Base-by-base conservation (phyloP, 164 flowering plant species). In the Berberis thunbergii region DNA sequence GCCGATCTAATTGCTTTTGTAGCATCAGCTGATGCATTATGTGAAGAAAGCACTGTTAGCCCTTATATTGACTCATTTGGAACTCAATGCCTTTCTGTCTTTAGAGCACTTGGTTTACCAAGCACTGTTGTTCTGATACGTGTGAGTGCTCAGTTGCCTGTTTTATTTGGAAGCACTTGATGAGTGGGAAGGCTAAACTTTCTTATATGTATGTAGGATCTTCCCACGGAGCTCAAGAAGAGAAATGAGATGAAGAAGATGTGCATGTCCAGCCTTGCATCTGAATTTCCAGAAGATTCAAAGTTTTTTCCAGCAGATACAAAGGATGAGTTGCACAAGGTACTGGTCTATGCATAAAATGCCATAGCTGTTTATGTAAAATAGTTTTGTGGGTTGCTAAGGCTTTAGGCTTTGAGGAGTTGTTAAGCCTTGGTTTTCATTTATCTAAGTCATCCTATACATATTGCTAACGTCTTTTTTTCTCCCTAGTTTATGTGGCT, bases 1-100 rank as follows among this genome's bases (percentile, higher is more conserved):
- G 97, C 97, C 60, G 97, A 91, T 79, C 73, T 88, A 72, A n/a
- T 95, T 74, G 96, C 96, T 65, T 91, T 95, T 75, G 97, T 95
- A 55, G 92, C 96, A 67, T 89, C 97, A 57, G 86, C 91, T 7
- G 75, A 69, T 68, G 73, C 81, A 50, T 73, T 61, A 7, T 64
- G 63, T 66, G 91, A 80, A 68, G 88, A 74, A 50, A 70, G 69
- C 40, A 40, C 60, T 61, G 73, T 79, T 9, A 38, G 59, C 68
- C 42, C 69, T 66, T 83, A 76, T 66, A 79, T 95, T 68, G 99
- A 95, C 79, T 76, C 88, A 7, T 95, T 95, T 81, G 97, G 97
- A 66, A 67, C 69, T 60, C 88, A 77, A 44, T 91, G 99, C 71
- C 88, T 95, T 61, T 89, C 99, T 57, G 91, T 88, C 59, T 89